phyloP scores from a whole-genome alignment of 2,329 filamentous ascomycete species.

The Stagonosporopsis vannaccii region DNA sequence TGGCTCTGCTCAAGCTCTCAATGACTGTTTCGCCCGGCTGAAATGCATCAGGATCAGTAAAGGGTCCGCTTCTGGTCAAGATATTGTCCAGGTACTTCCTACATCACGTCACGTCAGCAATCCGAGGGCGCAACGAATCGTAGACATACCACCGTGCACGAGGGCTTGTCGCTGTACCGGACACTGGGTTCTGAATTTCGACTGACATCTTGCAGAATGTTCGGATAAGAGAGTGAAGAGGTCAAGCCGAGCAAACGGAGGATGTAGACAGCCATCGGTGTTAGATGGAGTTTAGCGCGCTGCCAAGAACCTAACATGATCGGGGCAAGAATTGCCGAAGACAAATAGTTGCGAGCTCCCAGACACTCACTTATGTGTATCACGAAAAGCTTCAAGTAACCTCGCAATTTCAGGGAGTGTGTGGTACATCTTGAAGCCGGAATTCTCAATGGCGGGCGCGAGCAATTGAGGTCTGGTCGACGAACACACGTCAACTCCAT shows the following conservation, averaged over 20 bases:
- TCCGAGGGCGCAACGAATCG: not conserved
- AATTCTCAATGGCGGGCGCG: not conserved
- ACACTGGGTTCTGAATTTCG: conserved; percentile 17
- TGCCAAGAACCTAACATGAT: conserved; percentile 35
- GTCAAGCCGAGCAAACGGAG: conserved; percentile 23
- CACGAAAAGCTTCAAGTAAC: no score
- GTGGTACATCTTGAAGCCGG: not conserved
- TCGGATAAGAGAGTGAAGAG: conserved; percentile 13
- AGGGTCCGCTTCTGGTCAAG: conserved; percentile 78
- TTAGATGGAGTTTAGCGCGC: conserved; percentile 24
- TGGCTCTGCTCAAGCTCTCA: conserved; percentile 43
- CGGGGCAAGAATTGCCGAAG: conserved; percentile 34
- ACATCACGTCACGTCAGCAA: conserved; percentile 32
- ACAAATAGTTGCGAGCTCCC: conserved; percentile 8
- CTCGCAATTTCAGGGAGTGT: not conserved
- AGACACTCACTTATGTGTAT: not conserved
- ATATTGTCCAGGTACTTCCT: conserved; percentile 88
- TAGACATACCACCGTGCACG: conserved; percentile 55
- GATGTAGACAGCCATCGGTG: conserved; percentile 36
- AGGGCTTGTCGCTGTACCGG: conserved; percentile 25
- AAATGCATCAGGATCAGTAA: conserved; percentile 68
- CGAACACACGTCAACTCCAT: not conserved
- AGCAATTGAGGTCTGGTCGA: not conserved
- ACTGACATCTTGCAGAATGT: conserved; percentile 36
- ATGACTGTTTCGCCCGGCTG: conserved; percentile 61